phyloP scores from a whole-genome alignment of 148 eudicot genomes.

The Salicornia ramosissima region DNA sequence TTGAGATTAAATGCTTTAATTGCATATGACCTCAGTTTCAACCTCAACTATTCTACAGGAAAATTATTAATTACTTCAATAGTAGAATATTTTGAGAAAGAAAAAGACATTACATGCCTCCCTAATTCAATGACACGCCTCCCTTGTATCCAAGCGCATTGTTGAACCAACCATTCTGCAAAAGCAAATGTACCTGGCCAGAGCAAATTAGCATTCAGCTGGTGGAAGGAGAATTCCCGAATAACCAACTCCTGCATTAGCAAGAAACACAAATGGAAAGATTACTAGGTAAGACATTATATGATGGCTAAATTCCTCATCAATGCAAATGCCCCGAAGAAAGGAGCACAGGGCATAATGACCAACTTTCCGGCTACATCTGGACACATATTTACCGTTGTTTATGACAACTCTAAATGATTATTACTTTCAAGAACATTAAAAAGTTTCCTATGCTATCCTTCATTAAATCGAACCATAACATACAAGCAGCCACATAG shows the following conservation, averaged over 20 bases:
- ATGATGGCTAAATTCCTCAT: background rate
- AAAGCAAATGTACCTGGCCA: conserved; percentile 99
- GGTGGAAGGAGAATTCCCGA: conserved; percentile 90
- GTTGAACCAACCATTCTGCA: conserved; percentile 84
- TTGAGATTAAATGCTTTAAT: no score
- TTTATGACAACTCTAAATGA: background rate
- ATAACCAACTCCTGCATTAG: conserved; percentile 67
- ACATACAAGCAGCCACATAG: background rate
- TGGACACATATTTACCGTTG: background rate
- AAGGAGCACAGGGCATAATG: background rate
- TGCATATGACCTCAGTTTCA: background rate
- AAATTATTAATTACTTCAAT: no score
- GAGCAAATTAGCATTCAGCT: conserved; percentile 89
- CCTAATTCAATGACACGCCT: conserved; percentile 70
- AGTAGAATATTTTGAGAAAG: background rate
- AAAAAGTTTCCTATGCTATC: background rate
- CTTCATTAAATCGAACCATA: no score
- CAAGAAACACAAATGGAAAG: conserved; percentile 17
- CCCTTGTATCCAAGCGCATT: conserved; percentile 65
- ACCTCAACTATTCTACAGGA: background rate
- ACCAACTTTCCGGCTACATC: background rate
- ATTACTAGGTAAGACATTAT: background rate
- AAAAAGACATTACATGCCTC: conserved; percentile 49
- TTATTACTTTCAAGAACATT: background rate
- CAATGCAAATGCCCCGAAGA: background rate